Percentiles rank a stretch among this genome's conserved stretches.
These are phyloP conservation scores for Rhytidiadelphus loreus DNA, from an alignment of 225 moss, liverwort and hornwort genomes.

Conservation along the genomic window DNA sequence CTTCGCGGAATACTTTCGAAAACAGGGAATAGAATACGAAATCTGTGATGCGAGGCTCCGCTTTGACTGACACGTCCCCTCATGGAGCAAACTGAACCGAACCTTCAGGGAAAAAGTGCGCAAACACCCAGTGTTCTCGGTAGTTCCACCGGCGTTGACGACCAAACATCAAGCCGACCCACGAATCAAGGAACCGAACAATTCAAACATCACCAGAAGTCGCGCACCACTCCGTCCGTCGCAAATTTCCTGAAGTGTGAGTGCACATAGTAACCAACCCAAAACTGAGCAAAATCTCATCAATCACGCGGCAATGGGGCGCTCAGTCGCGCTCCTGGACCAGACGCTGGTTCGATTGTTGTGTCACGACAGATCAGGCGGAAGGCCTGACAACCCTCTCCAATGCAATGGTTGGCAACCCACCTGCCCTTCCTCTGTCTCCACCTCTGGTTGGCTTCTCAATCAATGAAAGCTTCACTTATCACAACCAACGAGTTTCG, in stretches of 20 bases:
- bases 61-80: neutral
- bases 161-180: neutral
- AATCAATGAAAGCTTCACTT: neutral
- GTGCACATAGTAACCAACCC: neutral
- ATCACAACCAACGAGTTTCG: neutral
- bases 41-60: neutral
- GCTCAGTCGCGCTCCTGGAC: neutral
- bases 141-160: neutral
- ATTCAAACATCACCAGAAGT: neutral
- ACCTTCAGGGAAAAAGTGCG: neutral
- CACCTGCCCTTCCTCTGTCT: neutral
- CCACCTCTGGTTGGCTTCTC: neutral
- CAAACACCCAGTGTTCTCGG: neutral
- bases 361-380: neutral
- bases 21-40: neutral
- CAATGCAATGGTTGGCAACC: neutral
- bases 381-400: neutral
- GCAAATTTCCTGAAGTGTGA: neutral
- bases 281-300: neutral
- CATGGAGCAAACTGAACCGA: neutral
- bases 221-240: neutral
- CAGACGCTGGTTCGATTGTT: neutral
- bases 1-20: neutral
- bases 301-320: neutral
- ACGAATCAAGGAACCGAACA: neutral